Base-by-base conservation (phyloP, 345 rosid species). In the Citrus reticulata region DNA sequence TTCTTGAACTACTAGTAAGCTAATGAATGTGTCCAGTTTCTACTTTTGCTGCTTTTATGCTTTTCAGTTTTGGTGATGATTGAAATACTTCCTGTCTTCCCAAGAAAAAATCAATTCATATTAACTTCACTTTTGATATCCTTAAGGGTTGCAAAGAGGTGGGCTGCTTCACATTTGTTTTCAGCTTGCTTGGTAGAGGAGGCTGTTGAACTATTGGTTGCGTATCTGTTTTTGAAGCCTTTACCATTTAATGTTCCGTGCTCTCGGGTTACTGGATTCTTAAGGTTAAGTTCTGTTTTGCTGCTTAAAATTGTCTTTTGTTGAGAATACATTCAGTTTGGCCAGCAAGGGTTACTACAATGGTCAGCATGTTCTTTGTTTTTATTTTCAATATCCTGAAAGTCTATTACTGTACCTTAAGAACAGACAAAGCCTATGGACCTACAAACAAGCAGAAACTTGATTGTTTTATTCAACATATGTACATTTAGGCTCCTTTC, bases 151-250 rank as follows among this genome's bases (percentile, higher is more conserved):
- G 99, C 95, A 74, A 95, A 95, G 82, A 87, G 99, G 79, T 93
- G 98, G 99, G 90, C 94, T 75, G 87, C 93, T 83, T 85, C 98
- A 4, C 99, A 93, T 90, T 83, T 93, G 72, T 95, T 92, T 89
- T 95, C 99, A 65, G 92, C 96, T 68, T 92, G 97, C 84, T 87
- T 95, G 86, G 88, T 64, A 32, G 99, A 92, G 84, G 99, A 93
- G 89, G 93, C 91, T 73, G 83, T 91, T 76, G 99, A 93, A 85
- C 89, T 95, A 14, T 73, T 93, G 86, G 98, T 93, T 63, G 97
- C 99, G 1, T 73, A 89, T 83, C 85, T 93, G 69, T 92, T 95
- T 90, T 77, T 93, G 83, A 85, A 90, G 83, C 91, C 96, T 79
- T 84, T 92, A 62, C 99, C 97, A 80, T 93, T 90, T 86, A 62